These are phyloP conservation scores for Aspergillus fumigatus DNA, from an alignment of 2,329 filamentous ascomycete species.

Conservation along the genomic window DNA sequence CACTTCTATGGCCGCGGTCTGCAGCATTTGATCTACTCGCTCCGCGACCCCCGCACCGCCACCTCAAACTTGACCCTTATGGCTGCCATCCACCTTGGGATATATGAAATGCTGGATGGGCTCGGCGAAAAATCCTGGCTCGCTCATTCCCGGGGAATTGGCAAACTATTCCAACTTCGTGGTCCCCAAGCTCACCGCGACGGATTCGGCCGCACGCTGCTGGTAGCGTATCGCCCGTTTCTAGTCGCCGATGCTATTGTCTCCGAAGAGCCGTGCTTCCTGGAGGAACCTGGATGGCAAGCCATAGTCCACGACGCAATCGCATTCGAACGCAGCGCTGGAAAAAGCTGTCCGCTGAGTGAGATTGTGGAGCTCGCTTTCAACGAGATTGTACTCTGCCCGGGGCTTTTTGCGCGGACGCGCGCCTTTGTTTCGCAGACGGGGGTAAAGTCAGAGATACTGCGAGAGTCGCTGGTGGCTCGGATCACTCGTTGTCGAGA, in stretches of 20 bases:
- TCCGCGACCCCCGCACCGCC: slow-evolving; percentile 8
- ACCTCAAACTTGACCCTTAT: slow-evolving; percentile 14
- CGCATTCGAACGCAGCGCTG: slow-evolving; percentile 6
- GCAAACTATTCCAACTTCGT: slow-evolving; percentile 10
- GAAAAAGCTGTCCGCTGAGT: slow-evolving; percentile 9
- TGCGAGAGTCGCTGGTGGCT: slow-evolving; percentile 2
- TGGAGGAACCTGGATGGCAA: slow-evolving; percentile 14
- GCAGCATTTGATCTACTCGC: slow-evolving; percentile 5
- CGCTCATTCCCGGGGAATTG: slow-evolving; percentile 17
- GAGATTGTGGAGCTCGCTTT: slow-evolving; percentile 17
- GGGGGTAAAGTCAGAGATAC: neutral
- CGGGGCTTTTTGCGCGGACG: slow-evolving; percentile 14
- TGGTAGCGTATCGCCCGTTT: slow-evolving; percentile 17
- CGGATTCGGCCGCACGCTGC: slow-evolving; percentile 16
- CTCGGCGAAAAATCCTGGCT: slow-evolving; percentile 15
- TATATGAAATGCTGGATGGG: slow-evolving; percentile 17
- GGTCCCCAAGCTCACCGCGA: slow-evolving; percentile 11
- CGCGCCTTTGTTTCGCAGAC: slow-evolving; percentile 6
- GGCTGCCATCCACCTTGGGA: slow-evolving; percentile 14
- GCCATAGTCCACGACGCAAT: slow-evolving; percentile 8
- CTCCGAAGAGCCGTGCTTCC: slow-evolving; percentile 16
- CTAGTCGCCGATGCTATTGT: slow-evolving; percentile 16
- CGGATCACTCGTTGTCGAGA: slow-evolving; percentile 10
- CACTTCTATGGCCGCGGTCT: slow-evolving; percentile 16
- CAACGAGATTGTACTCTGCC: slow-evolving; percentile 16